Evolutionary conservation across 176 grass and related monocot species (phyloP).

Genomic region (Hordeum vulgare): DNA sequence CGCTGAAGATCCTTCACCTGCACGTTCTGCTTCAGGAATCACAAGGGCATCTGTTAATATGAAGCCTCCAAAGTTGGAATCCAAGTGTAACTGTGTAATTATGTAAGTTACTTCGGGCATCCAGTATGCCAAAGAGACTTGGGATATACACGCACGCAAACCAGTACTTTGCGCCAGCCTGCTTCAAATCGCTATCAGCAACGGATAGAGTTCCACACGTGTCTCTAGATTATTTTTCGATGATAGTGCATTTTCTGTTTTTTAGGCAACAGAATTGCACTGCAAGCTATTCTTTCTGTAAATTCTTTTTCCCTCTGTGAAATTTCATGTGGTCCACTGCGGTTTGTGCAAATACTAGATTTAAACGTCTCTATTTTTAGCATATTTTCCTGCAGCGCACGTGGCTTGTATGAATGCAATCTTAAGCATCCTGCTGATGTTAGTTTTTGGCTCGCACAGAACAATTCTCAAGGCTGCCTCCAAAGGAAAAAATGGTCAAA

Average conservation of each 20-base stretch:
- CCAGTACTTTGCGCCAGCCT: background rate
- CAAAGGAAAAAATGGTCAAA: background rate
- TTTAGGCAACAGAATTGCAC: constrained; percentile 48
- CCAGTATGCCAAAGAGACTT: background rate
- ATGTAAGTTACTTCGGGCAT: constrained; percentile 46
- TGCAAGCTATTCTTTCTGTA: constrained; percentile 54
- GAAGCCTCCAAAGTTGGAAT: constrained; percentile 83
- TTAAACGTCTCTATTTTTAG: constrained; percentile 19
- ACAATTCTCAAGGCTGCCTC: too few relatives aligned
- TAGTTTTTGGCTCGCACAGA: too few relatives aligned
- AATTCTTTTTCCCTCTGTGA: constrained; percentile 4
- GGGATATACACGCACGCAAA: background rate
- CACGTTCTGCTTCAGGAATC: constrained; percentile 31
- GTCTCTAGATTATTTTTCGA: constrained; percentile 27
- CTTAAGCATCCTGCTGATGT: background rate
- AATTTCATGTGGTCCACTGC: constrained; percentile 6
- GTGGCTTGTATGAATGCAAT: background rate
- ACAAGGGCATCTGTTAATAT: constrained; percentile 40
- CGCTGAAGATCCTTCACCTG: constrained; percentile 30
- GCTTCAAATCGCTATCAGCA: background rate
- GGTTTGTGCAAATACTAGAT: constrained; percentile 24
- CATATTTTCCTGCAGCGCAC: constrained; percentile 11
- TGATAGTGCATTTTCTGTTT: constrained; percentile 35
- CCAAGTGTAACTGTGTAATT: constrained; percentile 93
- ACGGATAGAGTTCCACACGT: background rate